These are phyloP conservation scores for Helianthus tuberosus DNA, from an alignment of 129 eudicot genomes.

Conservation along the genomic window DNA sequence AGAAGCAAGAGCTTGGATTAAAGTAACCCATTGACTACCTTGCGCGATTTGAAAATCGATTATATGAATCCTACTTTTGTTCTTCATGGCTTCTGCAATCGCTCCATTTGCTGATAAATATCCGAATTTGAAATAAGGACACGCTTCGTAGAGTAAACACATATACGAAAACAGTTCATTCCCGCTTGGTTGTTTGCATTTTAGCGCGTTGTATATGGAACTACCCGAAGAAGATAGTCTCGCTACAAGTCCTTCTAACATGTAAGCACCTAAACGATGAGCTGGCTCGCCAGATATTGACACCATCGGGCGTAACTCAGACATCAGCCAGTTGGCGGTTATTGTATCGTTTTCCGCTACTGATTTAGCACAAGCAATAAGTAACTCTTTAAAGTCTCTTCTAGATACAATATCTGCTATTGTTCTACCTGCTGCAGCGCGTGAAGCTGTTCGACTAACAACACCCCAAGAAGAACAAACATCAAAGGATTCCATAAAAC, in stretches of 20 bases:
- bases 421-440: not conserved
- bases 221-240: conserved; percentile 23
- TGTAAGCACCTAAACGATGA: conserved; percentile 18
- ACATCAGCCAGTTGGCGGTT: conserved; percentile 20
- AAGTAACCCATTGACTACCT: conserved; percentile 21
- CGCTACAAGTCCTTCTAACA: conserved; percentile 21
- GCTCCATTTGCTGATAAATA: conserved; percentile 25
- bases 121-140: conserved; percentile 22
- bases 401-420: not conserved
- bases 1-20: conserved; percentile 24
- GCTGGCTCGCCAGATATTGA: conserved; percentile 8
- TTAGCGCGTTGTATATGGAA: conserved; percentile 1
- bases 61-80: conserved; percentile 15
- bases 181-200: conserved; percentile 17
- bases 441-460: not conserved
- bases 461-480: not conserved
- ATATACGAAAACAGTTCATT: conserved; percentile 15
- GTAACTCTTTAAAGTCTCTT: not conserved
- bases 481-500: conserved; percentile 6
- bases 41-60: conserved; percentile 23
- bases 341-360: conserved; percentile 15
- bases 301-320: conserved; percentile 17
- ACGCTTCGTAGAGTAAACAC: conserved; percentile 11
- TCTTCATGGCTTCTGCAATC: conserved; percentile 21
- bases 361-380: conserved; percentile 18